Base-by-base conservation (phyloP, 768 basidiomycete species). In the Naganishia vaughanmartiniae region DNA sequence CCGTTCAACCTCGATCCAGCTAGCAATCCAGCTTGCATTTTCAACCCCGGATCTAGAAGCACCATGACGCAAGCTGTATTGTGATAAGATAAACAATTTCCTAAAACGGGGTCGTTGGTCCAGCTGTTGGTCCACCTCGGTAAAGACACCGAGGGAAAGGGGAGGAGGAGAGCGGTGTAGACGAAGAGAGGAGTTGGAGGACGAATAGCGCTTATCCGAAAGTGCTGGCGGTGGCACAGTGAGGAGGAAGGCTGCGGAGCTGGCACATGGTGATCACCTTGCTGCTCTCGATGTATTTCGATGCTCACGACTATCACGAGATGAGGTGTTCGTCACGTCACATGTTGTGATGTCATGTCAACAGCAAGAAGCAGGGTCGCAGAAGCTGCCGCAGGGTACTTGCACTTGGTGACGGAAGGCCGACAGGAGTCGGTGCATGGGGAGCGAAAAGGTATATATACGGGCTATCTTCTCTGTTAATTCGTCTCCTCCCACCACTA, bases 21-120 rank as follows among this genome's bases (percentile, higher is more conserved):
- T 4, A 24, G 2, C 48, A 42, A 15, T 42, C 42, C 42, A 11
- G 14, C 42, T 42, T 12, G 42, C 42, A 2, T 15, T 15, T 42
- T 51, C 48, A 4, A 51, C n/a, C 48, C 48, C 42, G 42, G 42
- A 51, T n/a, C 48, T 26, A 51, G n/a, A 51, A 51, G 48, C 48
- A n/a, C n/a, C 48, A 51, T 51, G 48, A 51, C 48, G 48, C 48
- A 51, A 51, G 48, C 48, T 51, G 48, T 51, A n/a, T 51, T 51
- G 48, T n/a, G 48, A 51, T 51, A 51, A 51, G 48, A 51, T 51
- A 51, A 51, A 51, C 48, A 51, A 51, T 51, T 51, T 12, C 48
- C 48, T 26, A 51, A 51, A 51, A 51, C 48, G 48, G 48, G 48
- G 48, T 51, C 48, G 48, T 24, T n/a, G 48, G 48, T 46, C 46